Percentiles rank a stretch among this genome's conserved stretches.
These are phyloP conservation scores for Flaveria linearis DNA, from an alignment of 129 eudicot species.

Conservation along the genomic window DNA sequence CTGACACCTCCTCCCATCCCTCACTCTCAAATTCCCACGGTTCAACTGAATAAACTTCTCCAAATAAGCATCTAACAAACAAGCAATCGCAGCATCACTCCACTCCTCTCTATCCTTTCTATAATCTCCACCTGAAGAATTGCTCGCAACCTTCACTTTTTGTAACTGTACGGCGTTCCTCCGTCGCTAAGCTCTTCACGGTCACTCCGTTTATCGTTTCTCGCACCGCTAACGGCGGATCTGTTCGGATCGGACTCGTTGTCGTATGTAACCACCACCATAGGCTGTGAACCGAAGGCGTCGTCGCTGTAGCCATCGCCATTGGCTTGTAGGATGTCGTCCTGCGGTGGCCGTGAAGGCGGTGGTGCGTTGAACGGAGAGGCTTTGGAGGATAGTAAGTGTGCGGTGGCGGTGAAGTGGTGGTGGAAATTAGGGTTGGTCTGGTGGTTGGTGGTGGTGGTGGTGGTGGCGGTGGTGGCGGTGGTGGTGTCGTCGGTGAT, in stretches of 20 bases:
- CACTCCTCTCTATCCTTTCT: slow-evolving; percentile 94
- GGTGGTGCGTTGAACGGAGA: too few relatives aligned
- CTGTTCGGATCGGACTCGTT: slow-evolving; percentile 57
- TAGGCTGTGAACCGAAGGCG: slow-evolving; percentile 27
- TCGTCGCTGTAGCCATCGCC: too few relatives aligned
- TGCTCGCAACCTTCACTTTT: slow-evolving; percentile 39
- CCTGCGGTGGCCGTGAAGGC: too few relatives aligned
- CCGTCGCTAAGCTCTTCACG: slow-evolving; percentile 65
- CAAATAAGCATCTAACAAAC: slow-evolving; percentile 73
- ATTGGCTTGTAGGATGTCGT: too few relatives aligned
- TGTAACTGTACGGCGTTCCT: slow-evolving; percentile 52
- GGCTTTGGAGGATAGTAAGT: too few relatives aligned
- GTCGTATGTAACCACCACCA: slow-evolving; percentile 34
- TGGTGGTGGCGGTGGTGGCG: neutral
- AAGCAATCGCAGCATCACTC: slow-evolving; percentile 84
- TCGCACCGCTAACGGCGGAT: slow-evolving; percentile 29
- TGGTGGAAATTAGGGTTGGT: too few relatives aligned
- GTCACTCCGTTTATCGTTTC: slow-evolving; percentile 48
- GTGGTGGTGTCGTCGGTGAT: slow-evolving; percentile 59
- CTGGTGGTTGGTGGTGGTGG: too few relatives aligned
- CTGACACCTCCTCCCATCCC: slow-evolving; percentile 99
- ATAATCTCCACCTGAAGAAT: slow-evolving; percentile 56
- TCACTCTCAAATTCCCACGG: slow-evolving; percentile 86
- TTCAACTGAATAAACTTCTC: slow-evolving; percentile 74
- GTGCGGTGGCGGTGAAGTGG: too few relatives aligned